Conservation (phyloP, 176 grass and related monocot species). For the Urochloa ruziziensis region DNA sequence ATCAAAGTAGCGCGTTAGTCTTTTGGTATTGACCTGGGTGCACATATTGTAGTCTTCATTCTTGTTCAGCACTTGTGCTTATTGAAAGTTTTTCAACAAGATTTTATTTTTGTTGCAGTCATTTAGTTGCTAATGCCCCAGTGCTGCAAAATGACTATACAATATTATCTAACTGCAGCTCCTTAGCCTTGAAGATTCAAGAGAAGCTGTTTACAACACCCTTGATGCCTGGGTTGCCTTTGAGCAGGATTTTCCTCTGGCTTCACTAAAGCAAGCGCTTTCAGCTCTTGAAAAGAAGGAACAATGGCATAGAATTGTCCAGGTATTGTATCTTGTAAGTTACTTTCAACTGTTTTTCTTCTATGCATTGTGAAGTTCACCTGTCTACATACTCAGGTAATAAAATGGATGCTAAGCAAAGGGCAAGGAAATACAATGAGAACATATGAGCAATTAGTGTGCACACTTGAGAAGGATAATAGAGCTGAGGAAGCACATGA, state of each 20-base stretch:
- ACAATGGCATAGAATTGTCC: constrained; percentile 93
- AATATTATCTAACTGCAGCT: constrained; percentile 44
- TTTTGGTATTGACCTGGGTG: neutral
- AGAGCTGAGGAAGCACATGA: constrained; percentile 88
- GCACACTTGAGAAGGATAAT: constrained; percentile 92
- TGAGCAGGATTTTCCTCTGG: constrained; percentile 71
- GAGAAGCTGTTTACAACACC: constrained; percentile 77
- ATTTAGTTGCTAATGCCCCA: neutral
- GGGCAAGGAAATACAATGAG: constrained; percentile 86
- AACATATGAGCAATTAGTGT: constrained; percentile 76
- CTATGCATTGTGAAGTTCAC: neutral
- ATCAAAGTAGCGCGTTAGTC: too few species aligned
- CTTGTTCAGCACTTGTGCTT: neutral
- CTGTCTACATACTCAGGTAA: constrained; percentile 41
- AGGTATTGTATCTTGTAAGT: constrained; percentile 38
- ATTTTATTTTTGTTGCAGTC: neutral
- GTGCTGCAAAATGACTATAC: neutral
- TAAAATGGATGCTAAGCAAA: constrained; percentile 98
- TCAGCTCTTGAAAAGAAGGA: constrained; percentile 76
- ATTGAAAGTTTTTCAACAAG: neutral
- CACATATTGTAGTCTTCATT: neutral
- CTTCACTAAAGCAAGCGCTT: constrained; percentile 67
- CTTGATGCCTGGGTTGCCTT: constrained; percentile 92
- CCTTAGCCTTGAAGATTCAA: constrained; percentile 77
- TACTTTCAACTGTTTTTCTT: constrained; percentile 23